These are phyloP conservation scores for Pseudogymnoascus sp. DNA, from an alignment of 2,329 filamentous ascomycete species.

Conservation along the genomic window DNA sequence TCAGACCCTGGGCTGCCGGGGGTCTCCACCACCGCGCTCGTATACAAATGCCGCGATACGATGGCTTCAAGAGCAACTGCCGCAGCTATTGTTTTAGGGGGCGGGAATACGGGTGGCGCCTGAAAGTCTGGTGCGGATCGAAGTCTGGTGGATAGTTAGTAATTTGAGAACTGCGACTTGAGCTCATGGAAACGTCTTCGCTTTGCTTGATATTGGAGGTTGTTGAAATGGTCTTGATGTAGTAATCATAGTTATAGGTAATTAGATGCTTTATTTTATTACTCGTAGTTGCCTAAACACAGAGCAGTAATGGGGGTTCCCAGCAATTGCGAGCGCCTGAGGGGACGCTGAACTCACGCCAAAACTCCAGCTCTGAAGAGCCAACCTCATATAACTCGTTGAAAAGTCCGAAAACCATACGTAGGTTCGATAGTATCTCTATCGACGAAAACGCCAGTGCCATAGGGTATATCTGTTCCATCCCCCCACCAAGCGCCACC, in stretches of 20 bases:
- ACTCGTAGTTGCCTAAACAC: neutral
- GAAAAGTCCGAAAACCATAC: neutral
- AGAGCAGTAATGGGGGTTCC: neutral
- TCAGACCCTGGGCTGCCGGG: neutral
- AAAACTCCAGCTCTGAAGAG: neutral
- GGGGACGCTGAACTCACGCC: neutral
- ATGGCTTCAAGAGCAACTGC: neutral
- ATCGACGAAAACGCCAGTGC: neutral
- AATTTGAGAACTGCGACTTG: neutral
- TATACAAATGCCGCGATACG: neutral
- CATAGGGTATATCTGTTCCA: neutral
- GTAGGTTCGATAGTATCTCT: neutral
- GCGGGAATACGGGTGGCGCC: neutral
- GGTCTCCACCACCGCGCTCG: neutral
- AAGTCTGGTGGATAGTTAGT: neutral
- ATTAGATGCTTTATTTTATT: neutral
- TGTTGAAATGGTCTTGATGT: neutral
- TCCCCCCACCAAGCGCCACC: neutral
- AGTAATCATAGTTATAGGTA: neutral
- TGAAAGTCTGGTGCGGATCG: neutral
- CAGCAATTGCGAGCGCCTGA: neutral
- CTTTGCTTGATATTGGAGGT: neutral
- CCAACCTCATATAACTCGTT: neutral
- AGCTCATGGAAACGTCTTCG: neutral
- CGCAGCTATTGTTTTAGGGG: constrained; percentile 1